Base-by-base conservation (phyloP, 148 eudicot genomes). In the Agrostemma githago region DNA sequence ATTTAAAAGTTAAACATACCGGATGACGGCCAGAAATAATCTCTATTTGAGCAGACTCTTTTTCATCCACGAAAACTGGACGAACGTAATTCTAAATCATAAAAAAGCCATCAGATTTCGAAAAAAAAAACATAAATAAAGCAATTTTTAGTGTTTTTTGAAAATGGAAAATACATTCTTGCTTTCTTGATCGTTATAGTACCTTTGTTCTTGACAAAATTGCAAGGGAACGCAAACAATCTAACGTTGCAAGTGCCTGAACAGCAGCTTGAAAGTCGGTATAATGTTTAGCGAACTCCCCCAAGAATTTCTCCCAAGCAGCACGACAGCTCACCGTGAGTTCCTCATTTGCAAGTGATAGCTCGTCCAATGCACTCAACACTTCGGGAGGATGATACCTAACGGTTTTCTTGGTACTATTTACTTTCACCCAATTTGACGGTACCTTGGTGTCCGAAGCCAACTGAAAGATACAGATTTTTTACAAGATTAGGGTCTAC, bases 361-460 rank as follows among this genome's bases (percentile, higher is more conserved):
- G 79, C 69, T 91, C 86, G 72, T 94, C 97, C 66, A 94, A 79
- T 44, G 90, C 91, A 71, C 83, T 74, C 80, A 85, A 80, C 54
- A 91, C 97, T 86, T 91, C 96, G 1, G 97, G 97, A 3, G 98
- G 88, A 84, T 94, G 98, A 84, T 91, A 94, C 44, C 98, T 88
- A 61, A 89, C 83, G 61, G 93, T 82, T 87, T 94, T 94, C 87
- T 94, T 91, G 17, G 97, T 94, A 78, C 98, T 94, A 75, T 88
- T 94, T 64, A 89, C 86, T 81, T 88, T 94, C 82, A 91, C 92
- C 98, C 98, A 94, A 72, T 84, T 78, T 51, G 90, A 78, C 54
- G 98, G 98, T 42, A 86, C 97, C 85, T 75, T 89, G 41, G 79
- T 79, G 74, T 87, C 90, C 72, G 84, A 72, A 53, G 97, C 86